These are phyloP conservation scores for Aspergillus cristatus DNA, from an alignment of 495 filamentous ascomycete species.

Conservation along the genomic window DNA sequence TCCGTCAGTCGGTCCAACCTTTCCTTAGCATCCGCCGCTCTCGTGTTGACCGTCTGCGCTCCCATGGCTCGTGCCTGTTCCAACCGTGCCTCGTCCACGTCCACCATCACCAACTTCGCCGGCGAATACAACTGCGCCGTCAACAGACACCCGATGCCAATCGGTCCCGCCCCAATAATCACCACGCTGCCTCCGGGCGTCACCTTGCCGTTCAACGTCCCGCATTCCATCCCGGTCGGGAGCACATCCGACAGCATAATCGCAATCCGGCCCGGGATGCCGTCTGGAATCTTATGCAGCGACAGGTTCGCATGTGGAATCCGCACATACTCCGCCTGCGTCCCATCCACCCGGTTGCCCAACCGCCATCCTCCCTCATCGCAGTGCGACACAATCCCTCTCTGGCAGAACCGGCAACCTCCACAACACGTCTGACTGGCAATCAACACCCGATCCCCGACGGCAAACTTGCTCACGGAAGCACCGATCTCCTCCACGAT, in stretches of 20 bases:
- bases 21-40: conserved; percentile 16
- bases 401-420: conserved; percentile 29
- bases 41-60: conserved; percentile 29
- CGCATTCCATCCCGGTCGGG: conserved; percentile 42
- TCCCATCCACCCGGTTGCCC: conserved; percentile 37
- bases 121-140: conserved; percentile 39
- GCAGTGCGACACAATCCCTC: conserved; percentile 30
- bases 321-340: conserved; percentile 42
- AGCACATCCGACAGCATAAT: conserved; percentile 40
- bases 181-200: conserved; percentile 34
- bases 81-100: conserved; percentile 33
- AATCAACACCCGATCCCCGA: conserved; percentile 36
- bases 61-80: conserved; percentile 33
- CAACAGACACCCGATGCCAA: conserved; percentile 39
- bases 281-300: conserved; percentile 26
- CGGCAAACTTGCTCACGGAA: conserved; percentile 37
- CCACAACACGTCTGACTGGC: conserved; percentile 32
- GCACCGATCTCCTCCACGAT: conserved; percentile 61
- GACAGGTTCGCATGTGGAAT: conserved; percentile 36
- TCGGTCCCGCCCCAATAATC: conserved; percentile 43
- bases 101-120: conserved; percentile 33
- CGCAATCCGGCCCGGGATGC: conserved; percentile 25
- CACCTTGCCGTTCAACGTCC: conserved; percentile 36
- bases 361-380: conserved; percentile 31
- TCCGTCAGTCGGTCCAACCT: conserved; percentile 29